Base-by-base conservation (phyloP, 2,329 filamentous ascomycete genomes). In the Ophiosphaerella narmari region DNA sequence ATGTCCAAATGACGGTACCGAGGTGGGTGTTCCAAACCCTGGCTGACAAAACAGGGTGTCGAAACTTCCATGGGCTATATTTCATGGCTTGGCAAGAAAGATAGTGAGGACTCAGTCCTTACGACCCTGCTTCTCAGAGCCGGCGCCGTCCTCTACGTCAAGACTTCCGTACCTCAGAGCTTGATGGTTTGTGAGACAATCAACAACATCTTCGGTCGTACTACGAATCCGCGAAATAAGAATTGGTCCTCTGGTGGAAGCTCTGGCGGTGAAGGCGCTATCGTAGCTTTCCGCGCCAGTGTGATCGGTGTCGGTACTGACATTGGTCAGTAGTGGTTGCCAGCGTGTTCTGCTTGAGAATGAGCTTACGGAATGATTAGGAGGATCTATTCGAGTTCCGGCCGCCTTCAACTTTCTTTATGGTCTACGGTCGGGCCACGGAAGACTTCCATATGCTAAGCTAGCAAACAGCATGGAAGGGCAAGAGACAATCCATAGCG, bases 221-320 rank as follows among this genome's bases (percentile, higher is more conserved):
- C 82, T 0, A 71, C 78, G 7, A 84, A 84, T 57, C 81, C 82
- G 0, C 76, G 75, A 62, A 84, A 84, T 61, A 74, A 73, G 1
- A 74, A 68, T 1, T 66, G 84, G 26, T 80, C 80, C 0, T 57
- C 71, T 11, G 82, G 82, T 6, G 82, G 82, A 1, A 79, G 75
- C 2, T 80, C 78, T 4, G 82, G 83, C 32, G 82, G 82, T 43
- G 82, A 85, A 62, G 81, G 81, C 2, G 80, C 82, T 0, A 63
- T 85, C 8, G 42, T 83, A 6, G 82, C 75, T 0, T 65, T 83
- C 21, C 67, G 77, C 11, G 82, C 81, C 9, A 80, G 77, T 24
- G 74, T 74, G 60, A 67, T 85, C 13, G 82, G 82, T 1, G 80
- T 84, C 50, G 82, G 82, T 0, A 84, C 81, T 4, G 82, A 84